Base-by-base conservation (phyloP, 2,329 filamentous ascomycete species). In the Aspergillus hiratsukae region DNA sequence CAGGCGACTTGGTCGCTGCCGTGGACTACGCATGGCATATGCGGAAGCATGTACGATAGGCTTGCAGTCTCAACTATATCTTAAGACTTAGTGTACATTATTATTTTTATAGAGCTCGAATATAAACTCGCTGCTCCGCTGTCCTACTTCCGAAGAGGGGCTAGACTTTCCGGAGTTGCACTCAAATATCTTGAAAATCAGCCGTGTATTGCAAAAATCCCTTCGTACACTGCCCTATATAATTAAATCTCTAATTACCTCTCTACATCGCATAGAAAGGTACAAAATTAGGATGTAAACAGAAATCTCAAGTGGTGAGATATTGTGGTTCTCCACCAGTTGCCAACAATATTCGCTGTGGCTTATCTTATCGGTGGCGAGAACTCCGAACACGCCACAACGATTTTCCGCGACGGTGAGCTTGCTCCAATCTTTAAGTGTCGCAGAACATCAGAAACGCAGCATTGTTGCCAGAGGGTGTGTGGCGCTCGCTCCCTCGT, bases 361-460 rank as follows among this genome's bases (percentile, higher is more conserved):
- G 57, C 61, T 67, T 70, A 69, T 66, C 67, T 71, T 70, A 72
- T 71, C 68, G 51, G 67, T 69, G 69, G 67, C 68, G 54, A 62
- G 43, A 54, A 56, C 53, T 58, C 52, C 60, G 56, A 58, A 45
- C 49, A 53, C 66, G 71, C 66, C 61, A 63, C 60, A 71, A 69
- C 66, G 66, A 74, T 73, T 70, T 72, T 74, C 72, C 71, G 68
- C 62, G 49, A 52, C 56, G 55, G 55, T 51, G 56, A 64, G 56
- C 58, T 61, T 63, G 57, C 52, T 51, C 55, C 49, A 54, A 53
- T 57, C 56, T 49, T 49, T 55, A 53, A 54, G 45, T 45, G 45
- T 53, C 52, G 55, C 51, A 53, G 53, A 53, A 54, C 52, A 19
- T 43, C 19, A 19, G 9, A 10, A 23, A 46, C 53, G 43, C 53